Conservation (phyloP, 2,329 filamentous ascomycete genomes). For the Phyllachora maydis region DNA sequence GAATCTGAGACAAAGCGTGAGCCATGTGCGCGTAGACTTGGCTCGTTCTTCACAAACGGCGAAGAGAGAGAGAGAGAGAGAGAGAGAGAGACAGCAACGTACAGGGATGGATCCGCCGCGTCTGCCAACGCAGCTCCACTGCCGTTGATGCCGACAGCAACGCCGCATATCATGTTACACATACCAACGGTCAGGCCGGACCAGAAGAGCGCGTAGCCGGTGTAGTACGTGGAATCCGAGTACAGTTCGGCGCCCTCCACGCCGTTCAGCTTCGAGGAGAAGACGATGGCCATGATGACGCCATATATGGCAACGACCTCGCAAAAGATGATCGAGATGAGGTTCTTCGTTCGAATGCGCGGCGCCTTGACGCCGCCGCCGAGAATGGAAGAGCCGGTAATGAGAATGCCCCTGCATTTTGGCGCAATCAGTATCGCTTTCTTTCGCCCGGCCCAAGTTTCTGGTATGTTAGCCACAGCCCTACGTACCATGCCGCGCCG, state of each 20-base stretch:
- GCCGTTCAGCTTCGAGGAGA: slow-evolving; percentile 66
- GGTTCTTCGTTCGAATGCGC: slow-evolving; percentile 95
- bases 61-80: too few species aligned
- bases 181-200: slow-evolving; percentile 80
- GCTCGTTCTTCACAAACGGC: too few species aligned
- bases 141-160: slow-evolving; percentile 94
- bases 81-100: slow-evolving; percentile 19
- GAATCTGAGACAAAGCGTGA: too few species aligned
- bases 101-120: slow-evolving; percentile 81
- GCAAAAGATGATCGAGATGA: slow-evolving; percentile 99
- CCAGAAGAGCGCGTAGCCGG: slow-evolving; percentile 93
- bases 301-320: slow-evolving; percentile 99
- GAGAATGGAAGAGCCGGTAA: slow-evolving; percentile 92
- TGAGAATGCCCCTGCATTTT: slow-evolving; percentile 97
- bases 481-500: slow-evolving; percentile 77
- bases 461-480: neutral
- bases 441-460: neutral
- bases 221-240: slow-evolving; percentile 71
- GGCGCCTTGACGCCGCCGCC: slow-evolving; percentile 93
- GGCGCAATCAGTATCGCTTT: neutral
- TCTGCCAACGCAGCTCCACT: slow-evolving; percentile 91
- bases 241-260: slow-evolving; percentile 45
- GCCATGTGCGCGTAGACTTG: too few species aligned
- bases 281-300: slow-evolving; percentile 98
- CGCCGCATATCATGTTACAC: slow-evolving; percentile 91